Evolutionary conservation across 257 asterid genomes (phyloP).

Genomic region (Ehretia macrophylla): DNA sequence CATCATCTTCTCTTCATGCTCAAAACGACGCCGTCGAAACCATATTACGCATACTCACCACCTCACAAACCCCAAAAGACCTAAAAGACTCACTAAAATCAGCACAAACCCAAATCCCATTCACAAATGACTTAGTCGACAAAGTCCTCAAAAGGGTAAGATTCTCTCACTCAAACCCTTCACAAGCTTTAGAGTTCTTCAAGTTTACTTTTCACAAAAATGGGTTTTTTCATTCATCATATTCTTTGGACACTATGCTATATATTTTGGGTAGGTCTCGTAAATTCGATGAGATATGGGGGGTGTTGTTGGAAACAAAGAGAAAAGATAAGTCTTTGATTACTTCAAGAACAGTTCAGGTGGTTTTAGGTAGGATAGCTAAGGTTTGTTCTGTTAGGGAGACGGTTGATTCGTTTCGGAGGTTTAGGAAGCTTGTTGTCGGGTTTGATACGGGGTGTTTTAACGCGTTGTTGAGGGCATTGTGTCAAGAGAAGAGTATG

Average conservation of each 20-base stretch:
- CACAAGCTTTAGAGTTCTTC: constrained; percentile 62
- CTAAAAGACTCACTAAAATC: constrained; percentile 44
- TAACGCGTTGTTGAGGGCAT: constrained; percentile 72
- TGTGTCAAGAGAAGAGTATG: constrained; percentile 92
- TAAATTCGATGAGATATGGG: constrained; percentile 64
- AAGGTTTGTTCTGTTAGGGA: constrained; percentile 81
- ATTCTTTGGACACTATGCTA: constrained; percentile 67
- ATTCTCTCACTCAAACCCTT: constrained; percentile 79
- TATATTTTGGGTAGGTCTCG: constrained; percentile 76
- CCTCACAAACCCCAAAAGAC: constrained; percentile 47
- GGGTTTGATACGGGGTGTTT: constrained; percentile 60
- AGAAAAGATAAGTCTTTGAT: constrained; percentile 57
- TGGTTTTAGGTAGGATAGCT: constrained; percentile 77
- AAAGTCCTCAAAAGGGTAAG: constrained; percentile 74
- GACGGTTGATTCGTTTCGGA: constrained; percentile 67
- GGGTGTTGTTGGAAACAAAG: constrained; percentile 56
- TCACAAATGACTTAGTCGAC: constrained; percentile 64
- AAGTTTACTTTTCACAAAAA: constrained; percentile 37
- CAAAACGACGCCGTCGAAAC: constrained; percentile 42
- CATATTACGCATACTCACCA: constrained; percentile 47
- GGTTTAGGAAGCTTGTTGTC: constrained; percentile 50
- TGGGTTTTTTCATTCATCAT: constrained; percentile 61
- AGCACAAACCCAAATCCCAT: constrained; percentile 44
- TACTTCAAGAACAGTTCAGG: constrained; percentile 71
- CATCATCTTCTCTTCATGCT: constrained; percentile 5